Evolutionary conservation across 495 filamentous ascomycete genomes (phyloP).

Genomic region (Geoglossum glabrum): DNA sequence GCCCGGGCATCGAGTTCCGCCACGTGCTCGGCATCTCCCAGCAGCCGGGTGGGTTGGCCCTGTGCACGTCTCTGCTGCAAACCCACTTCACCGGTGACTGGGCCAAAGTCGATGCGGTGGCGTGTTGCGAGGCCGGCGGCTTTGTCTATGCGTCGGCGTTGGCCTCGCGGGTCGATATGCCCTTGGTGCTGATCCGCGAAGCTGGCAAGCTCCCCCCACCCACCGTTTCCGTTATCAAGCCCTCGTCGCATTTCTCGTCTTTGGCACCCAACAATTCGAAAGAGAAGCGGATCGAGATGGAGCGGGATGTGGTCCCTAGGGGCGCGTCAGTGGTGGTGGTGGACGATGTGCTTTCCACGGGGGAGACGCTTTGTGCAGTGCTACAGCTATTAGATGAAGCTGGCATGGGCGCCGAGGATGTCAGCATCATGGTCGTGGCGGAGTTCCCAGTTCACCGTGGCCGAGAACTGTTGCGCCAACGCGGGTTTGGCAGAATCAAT

Average conservation of each 20-base stretch:
- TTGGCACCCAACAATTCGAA: constrained; percentile 15
- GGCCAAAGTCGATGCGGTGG: constrained; percentile 26
- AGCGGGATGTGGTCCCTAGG: constrained; percentile 22
- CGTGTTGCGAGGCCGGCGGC: constrained; percentile 36
- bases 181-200: constrained; percentile 34
- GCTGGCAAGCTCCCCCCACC: constrained; percentile 40
- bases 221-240: constrained; percentile 28
- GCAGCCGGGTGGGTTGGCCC: constrained; percentile 28
- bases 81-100: constrained; percentile 29
- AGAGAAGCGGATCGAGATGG: constrained; percentile 32
- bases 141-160: constrained; percentile 36
- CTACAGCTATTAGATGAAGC: constrained; percentile 29
- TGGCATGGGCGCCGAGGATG: constrained; percentile 22
- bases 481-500: constrained; percentile 33
- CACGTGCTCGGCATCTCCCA: constrained; percentile 40
- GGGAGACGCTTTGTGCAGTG: constrained; percentile 36
- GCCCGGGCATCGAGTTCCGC: constrained; percentile 30
- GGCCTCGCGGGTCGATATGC: constrained; percentile 23
- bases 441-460: constrained; percentile 43
- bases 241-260: constrained; percentile 37
- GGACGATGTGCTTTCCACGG: constrained; percentile 44
- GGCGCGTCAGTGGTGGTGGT: constrained; percentile 34
- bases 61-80: constrained; percentile 34
- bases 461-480: constrained; percentile 27
- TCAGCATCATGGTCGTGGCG: constrained; percentile 35